A percentile compares a stretch with the other conserved stretches of the same genome.
Conservation (phyloP, 179 eudicot genomes). For the Amaranthus tricolor region DNA sequence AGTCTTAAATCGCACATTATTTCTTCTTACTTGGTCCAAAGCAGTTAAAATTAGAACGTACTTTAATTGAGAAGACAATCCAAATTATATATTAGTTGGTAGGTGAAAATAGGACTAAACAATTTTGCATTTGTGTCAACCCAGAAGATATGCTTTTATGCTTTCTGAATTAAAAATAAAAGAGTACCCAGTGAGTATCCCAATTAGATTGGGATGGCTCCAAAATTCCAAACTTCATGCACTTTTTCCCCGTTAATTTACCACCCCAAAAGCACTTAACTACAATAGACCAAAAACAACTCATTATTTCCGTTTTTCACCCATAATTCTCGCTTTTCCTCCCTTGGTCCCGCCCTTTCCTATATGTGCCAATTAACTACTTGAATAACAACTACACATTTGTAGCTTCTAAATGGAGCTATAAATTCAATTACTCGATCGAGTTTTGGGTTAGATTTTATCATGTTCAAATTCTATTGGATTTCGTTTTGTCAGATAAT, state of each 20-base stretch:
- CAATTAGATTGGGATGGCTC: slow-evolving; percentile 25
- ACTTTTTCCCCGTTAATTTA: background rate
- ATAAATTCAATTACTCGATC: too few species aligned
- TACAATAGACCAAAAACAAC: background rate
- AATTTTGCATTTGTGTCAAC: slow-evolving; percentile 9
- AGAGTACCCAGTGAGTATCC: slow-evolving; percentile 22
- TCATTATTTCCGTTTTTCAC: background rate
- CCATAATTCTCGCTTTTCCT: background rate
- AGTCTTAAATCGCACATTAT: background rate
- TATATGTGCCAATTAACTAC: too few species aligned
- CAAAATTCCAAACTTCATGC: slow-evolving; percentile 27
- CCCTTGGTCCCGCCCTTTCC: too few species aligned
- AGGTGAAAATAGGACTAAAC: slow-evolving; percentile 4
- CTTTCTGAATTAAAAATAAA: background rate
- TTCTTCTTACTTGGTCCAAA: slow-evolving; percentile 14
- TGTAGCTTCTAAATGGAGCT: too few species aligned
- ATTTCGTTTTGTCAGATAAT: too few species aligned
- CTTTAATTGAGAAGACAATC: background rate
- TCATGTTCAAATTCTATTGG: too few species aligned
- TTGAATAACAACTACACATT: too few species aligned
- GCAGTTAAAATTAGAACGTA: background rate
- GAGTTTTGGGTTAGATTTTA: too few species aligned
- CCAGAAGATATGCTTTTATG: slow-evolving; percentile 19
- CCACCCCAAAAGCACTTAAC: background rate
- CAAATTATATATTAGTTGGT: slow-evolving; percentile 2